These are phyloP conservation scores for Hygrocybe punicea DNA, from an alignment of 768 basidiomycete genomes.

Conservation along the genomic window DNA sequence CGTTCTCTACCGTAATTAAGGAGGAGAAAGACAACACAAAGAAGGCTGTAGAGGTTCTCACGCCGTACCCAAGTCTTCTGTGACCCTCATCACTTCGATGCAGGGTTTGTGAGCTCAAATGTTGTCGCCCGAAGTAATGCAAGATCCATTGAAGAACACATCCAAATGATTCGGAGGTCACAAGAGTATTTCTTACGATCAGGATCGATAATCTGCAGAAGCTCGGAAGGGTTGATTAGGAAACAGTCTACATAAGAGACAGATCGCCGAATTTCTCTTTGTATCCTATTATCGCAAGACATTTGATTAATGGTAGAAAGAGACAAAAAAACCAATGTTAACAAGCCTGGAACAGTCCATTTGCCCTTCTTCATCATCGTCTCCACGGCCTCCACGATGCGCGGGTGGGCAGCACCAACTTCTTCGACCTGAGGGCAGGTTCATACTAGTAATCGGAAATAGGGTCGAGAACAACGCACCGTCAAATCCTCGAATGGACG, in stretches of 20 bases:
- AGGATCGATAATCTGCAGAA: not conserved
- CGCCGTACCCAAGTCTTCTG: not conserved
- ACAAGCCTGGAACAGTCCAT: slow-evolving; percentile 91
- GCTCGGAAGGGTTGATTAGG: not conserved
- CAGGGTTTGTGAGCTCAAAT: not conserved
- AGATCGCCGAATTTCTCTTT: slow-evolving; percentile 97
- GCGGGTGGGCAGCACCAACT: slow-evolving; percentile 88
- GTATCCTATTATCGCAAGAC: slow-evolving; percentile 53
- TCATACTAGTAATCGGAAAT: not conserved
- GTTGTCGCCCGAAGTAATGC: not conserved
- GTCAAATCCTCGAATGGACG: slow-evolving; percentile 97
- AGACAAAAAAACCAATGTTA: not conserved
- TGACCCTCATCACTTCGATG: not conserved
- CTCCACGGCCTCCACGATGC: slow-evolving; percentile 86
- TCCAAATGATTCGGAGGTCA: not conserved
- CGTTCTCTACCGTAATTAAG: slow-evolving; percentile 69
- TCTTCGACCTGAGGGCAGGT: slow-evolving; percentile 64
- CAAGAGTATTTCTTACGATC: not conserved
- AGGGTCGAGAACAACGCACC: slow-evolving; percentile 47
- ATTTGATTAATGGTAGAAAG: not conserved
- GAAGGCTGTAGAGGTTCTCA: slow-evolving; percentile 34
- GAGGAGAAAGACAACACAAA: slow-evolving; percentile 68
- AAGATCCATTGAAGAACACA: too few species aligned
- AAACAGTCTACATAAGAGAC: slow-evolving; percentile 68
- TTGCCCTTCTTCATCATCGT: slow-evolving; percentile 97